phyloP scores from a whole-genome alignment of 169 alveolate species.

The Neospora caninum region DNA sequence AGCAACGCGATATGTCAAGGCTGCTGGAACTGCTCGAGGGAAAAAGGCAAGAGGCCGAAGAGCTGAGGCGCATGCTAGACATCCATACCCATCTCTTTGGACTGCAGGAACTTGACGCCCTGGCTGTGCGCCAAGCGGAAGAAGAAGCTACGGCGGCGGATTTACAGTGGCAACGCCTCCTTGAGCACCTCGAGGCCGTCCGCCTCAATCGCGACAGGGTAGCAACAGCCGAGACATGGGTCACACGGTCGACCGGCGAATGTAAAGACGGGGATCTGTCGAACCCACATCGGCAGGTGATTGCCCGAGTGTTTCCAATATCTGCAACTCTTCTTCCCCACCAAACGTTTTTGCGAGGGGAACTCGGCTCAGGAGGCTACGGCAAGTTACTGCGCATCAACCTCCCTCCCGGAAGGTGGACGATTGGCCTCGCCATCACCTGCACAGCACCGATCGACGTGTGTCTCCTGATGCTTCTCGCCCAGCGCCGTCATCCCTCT shows the following conservation, averaged over 20 bases:
- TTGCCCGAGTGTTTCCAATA: neutral
- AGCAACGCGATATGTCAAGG: neutral
- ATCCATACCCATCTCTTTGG: slow-evolving; percentile 19
- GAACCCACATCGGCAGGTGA: neutral
- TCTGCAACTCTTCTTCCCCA: slow-evolving; percentile 10
- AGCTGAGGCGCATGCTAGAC: slow-evolving; percentile 35
- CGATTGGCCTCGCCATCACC: slow-evolving; percentile 8
- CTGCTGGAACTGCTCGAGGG: neutral
- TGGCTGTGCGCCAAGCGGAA: neutral
- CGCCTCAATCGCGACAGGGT: neutral
- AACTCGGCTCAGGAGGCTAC: neutral
- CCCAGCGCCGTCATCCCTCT: neutral
- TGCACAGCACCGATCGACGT: slow-evolving; percentile 24
- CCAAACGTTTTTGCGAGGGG: slow-evolving; percentile 3
- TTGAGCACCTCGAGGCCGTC: slow-evolving; percentile 13
- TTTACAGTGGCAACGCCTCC: slow-evolving; percentile 5
- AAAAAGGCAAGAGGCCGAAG: neutral
- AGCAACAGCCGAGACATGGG: neutral
- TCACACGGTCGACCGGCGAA: slow-evolving; percentile 1
- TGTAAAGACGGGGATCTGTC: neutral
- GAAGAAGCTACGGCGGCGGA: slow-evolving; percentile 29
- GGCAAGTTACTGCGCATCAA: neutral
- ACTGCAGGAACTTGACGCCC: slow-evolving; percentile 27
- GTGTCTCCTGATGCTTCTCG: neutral
- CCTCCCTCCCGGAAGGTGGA: slow-evolving; percentile 31